These are phyloP conservation scores for Deinandra increscens DNA, from an alignment of 129 eudicot genomes.

Conservation along the genomic window DNA sequence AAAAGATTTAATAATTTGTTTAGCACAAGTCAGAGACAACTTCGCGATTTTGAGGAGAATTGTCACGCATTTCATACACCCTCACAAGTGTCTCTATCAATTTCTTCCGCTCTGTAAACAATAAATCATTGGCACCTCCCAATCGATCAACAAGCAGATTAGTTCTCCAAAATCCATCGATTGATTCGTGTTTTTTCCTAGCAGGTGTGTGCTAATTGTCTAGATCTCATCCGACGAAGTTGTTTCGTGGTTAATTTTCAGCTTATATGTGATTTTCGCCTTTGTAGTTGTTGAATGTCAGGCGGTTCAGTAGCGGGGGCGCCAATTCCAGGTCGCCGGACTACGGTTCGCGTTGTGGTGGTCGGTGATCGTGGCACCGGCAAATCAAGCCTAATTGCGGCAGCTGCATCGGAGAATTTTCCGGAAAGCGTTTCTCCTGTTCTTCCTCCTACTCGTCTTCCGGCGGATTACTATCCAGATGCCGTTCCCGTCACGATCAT, in stretches of 20 bases:
- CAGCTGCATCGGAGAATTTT: conserved; percentile 76
- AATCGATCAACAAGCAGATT: background rate
- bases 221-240: conserved; percentile 23
- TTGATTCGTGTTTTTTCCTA: conserved; percentile 11
- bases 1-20: too few species aligned
- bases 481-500: conserved; percentile 73
- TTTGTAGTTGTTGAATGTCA: conserved; percentile 46
- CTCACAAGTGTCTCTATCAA: background rate
- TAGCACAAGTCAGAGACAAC: too few species aligned
- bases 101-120: background rate
- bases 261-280: background rate
- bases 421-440: conserved; percentile 68
- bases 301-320: conserved; percentile 35
- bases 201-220: conserved; percentile 19
- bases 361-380: conserved; percentile 93
- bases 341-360: conserved; percentile 76
- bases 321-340: conserved; percentile 51
- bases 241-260: background rate
- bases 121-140: background rate
- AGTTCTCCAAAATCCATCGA: conserved; percentile 7
- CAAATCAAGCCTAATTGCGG: conserved; percentile 86
- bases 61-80: too few species aligned
- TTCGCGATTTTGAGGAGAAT: too few species aligned
- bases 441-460: conserved; percentile 90
- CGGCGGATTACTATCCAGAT: conserved; percentile 87